Evolutionary conservation across 2,329 filamentous ascomycete genomes (phyloP), one percentile per base, ranked within the genome.

Genomic region (Paecilomyces sp.): DNA sequence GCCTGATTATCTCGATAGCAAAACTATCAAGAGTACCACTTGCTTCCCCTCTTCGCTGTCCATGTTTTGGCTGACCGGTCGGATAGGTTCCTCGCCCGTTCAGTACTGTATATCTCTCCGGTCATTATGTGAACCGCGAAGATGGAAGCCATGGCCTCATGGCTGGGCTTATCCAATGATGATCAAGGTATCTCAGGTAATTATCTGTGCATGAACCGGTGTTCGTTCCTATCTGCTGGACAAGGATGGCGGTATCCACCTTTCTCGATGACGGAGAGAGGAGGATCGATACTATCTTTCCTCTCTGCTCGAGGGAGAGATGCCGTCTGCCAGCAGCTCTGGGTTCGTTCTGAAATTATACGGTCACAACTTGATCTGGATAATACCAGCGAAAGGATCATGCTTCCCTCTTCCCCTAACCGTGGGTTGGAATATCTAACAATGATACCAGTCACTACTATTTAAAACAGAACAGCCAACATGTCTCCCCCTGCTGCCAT

Each of bases 361-460:
- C 90, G 90, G 91, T 88, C 82, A 82, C 80, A 91, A 93, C 90
- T 93, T 93, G 90, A 93, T 92, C 90, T 91, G 89, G 91, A 92
- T 93, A 93, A 94, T 94, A 91, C 91, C 89, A 92, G 92, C 92
- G 92, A 92, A 94, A 96, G 92, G 89, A 96, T 94, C 91, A 95
- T 96, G 91, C 90, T 84, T 83, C 80, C 80, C 77, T 78, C 74
- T 69, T 73, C 73, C 68, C 70, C 65, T 66, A 69, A 70, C 67
- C 64, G 61, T 58, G 66, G 64, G 64, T 70, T 41, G 68, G 77
- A 78, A 76, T 72, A 69, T 67, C 64, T 74, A 70, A 71, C 71
- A 33, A 78, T 70, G 71, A 70, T 63, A 66, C 64, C 31, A 69
- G 68, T 64, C 41, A 57, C 58, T 57, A 61, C 63, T 64, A 73